Conservation (phyloP, 768 basidiomycete genomes). For the Mycena galopus region DNA sequence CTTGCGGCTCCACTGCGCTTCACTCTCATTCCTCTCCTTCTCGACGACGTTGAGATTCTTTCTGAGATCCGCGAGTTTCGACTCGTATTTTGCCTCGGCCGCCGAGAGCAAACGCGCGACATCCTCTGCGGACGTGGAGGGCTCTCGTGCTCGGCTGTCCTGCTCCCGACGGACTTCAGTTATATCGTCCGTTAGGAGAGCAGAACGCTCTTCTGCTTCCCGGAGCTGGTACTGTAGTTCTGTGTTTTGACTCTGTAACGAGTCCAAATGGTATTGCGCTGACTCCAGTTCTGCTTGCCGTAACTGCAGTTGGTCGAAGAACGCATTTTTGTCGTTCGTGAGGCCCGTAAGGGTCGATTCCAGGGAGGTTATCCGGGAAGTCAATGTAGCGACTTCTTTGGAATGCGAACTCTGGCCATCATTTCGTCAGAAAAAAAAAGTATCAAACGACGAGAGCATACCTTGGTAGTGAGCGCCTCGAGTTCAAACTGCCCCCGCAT, state of each 20-base stretch:
- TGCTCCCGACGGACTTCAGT: constrained; percentile 73
- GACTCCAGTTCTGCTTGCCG: constrained; percentile 94
- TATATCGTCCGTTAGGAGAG: constrained; percentile 79
- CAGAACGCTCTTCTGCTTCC: constrained; percentile 80
- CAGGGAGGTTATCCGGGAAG: constrained; percentile 66
- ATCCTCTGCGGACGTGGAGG: constrained; percentile 69
- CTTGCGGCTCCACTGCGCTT: constrained; percentile 91
- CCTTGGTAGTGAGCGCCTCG: constrained; percentile 82
- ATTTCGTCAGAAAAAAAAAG: constrained; percentile 15
- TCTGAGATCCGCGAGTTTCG: constrained; percentile 78
- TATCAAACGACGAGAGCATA: constrained; percentile 43
- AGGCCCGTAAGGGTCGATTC: constrained; percentile 79
- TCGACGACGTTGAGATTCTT: constrained; percentile 74
- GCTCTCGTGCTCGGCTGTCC: constrained; percentile 59
- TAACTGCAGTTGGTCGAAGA: constrained; percentile 90
- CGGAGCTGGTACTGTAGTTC: constrained; percentile 91
- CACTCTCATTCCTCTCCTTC: constrained; percentile 87
- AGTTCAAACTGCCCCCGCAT: constrained; percentile 82
- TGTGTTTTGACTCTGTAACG: constrained; percentile 79
- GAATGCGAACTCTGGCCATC: constrained; percentile 70
- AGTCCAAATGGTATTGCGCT: constrained; percentile 79
- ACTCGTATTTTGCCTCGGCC: constrained; percentile 82
- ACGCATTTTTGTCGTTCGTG: constrained; percentile 77
- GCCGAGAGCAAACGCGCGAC: constrained; percentile 80
- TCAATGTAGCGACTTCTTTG: constrained; percentile 68